Percentiles rank a stretch among this genome's conserved stretches.
These are phyloP conservation scores for Penicillium corylophilum DNA, from an alignment of 2,329 filamentous ascomycete genomes.

Conservation along the genomic window DNA sequence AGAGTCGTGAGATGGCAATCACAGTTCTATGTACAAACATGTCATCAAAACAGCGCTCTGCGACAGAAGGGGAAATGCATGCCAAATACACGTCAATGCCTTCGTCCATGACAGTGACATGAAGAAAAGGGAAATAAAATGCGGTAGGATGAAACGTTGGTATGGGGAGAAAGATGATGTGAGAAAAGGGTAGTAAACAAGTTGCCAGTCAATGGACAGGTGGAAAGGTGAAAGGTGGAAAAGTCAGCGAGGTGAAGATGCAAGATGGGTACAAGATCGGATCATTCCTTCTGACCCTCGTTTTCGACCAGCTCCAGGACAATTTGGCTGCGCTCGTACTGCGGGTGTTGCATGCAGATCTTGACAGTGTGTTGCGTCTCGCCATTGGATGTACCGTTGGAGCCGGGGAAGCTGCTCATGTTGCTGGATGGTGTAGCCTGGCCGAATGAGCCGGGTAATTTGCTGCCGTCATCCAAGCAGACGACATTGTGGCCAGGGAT, in stretches of 20 bases:
- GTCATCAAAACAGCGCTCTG: conserved; percentile 14
- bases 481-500: conserved; percentile 88
- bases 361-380: conserved; percentile 72
- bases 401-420: conserved; percentile 34
- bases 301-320: conserved; percentile 91
- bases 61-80: conserved; percentile 2
- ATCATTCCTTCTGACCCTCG: conserved; percentile 68
- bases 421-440: conserved; percentile 36
- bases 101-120: neutral
- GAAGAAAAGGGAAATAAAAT: neutral
- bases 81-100: neutral
- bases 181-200: neutral
- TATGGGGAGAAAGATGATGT: neutral
- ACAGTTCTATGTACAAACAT: conserved; percentile 24
- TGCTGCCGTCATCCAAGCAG: conserved; percentile 77
- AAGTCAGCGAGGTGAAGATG: neutral
- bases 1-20: conserved; percentile 21
- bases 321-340: conserved; percentile 78
- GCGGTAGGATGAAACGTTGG: neutral
- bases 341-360: conserved; percentile 91
- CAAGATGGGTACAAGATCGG: neutral
- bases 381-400: conserved; percentile 36
- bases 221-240: neutral
- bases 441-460: conserved; percentile 40
- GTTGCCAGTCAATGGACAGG: neutral